Conservation (phyloP, 2,329 filamentous ascomycete genomes). For the Venturia oleaginea region DNA sequence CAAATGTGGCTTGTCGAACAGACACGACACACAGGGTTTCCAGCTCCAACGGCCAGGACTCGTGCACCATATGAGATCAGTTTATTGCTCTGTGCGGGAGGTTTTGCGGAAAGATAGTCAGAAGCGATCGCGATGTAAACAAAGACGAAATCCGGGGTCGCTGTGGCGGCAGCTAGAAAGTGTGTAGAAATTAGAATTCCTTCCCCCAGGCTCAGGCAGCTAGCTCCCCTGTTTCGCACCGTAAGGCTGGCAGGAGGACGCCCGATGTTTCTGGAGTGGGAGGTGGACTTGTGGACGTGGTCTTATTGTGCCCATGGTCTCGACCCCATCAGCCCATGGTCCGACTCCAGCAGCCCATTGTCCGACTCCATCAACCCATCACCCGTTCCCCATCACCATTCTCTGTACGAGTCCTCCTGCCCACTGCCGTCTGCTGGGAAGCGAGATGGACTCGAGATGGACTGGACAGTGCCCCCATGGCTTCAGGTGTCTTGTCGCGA, state of each 20-base stretch:
- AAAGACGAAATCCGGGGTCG: not conserved
- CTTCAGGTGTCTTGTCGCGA: constrained; percentile 3
- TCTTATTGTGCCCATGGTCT: too few species aligned
- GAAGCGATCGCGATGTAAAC: not conserved
- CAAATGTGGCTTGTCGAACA: constrained; percentile 4
- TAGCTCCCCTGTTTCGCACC: not conserved
- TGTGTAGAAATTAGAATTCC: not conserved
- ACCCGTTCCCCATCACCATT: not conserved
- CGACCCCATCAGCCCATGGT: not conserved
- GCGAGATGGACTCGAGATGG: not conserved
- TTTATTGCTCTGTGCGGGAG: not conserved
- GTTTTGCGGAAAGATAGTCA: not conserved
- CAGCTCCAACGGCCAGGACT: not conserved
- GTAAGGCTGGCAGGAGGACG: not conserved
- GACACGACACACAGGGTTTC: constrained; percentile 2
- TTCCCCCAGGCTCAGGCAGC: not conserved
- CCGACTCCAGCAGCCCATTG: not conserved
- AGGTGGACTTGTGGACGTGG: not conserved
- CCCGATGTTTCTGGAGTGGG: not conserved
- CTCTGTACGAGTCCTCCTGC: not conserved
- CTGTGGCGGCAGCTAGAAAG: not conserved
- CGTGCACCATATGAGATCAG: not conserved
- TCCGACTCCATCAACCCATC: not conserved
- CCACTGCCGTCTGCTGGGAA: not conserved
- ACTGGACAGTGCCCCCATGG: not conserved